Base-by-base conservation (phyloP, 1,139 yeast genomes). In the Debaryomyces psychrophilus region DNA sequence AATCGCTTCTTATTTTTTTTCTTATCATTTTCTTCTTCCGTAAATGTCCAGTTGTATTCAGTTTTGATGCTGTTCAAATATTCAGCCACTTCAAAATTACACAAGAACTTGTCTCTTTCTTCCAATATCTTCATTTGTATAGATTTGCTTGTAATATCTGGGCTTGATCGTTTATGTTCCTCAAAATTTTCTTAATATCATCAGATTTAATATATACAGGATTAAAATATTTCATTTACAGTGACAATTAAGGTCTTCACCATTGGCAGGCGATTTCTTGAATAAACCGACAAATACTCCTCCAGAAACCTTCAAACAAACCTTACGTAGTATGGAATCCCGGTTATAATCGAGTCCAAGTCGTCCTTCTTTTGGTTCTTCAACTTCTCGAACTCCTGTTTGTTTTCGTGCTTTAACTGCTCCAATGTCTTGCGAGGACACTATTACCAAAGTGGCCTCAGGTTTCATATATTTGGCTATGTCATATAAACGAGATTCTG, bases 51-150 rank as follows among this genome's bases (percentile, higher is more conserved):
- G 53, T 69, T 69, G 55, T 78, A 72, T 47, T 68, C 70, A 35
- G 57, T 59, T 54, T 81, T 83, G 22, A 83, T 71, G 23, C 71
- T 81, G 18, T 71, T 67, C 43, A 89, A 67, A 54, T 85, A 90
- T 46, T 77, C 71, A 37, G 71, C 68, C 2, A 89, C 95, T 65
- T 89, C 96, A 52, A 68, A 83, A 64, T 88, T 86, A 31, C 92
- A 81, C 43, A 89, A 71, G 49, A 89, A 76, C 50, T 81, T 77
- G 48, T 84, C 89, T 53, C 93, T 69, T 43, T 70, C 76, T 31
- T 61, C 61, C 44, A 73, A 60, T 42, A 75, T 64, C 61, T 74
- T 69, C 80, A 75, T 74, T 11, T 37, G 31, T 37, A 15, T 17
- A 9, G 8, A 8, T 18, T 23, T 12, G 4, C 22, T 18, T 39